Evolutionary conservation across 108 stramenopile genomes (phyloP).

Genomic region (Parmales sp.): DNA sequence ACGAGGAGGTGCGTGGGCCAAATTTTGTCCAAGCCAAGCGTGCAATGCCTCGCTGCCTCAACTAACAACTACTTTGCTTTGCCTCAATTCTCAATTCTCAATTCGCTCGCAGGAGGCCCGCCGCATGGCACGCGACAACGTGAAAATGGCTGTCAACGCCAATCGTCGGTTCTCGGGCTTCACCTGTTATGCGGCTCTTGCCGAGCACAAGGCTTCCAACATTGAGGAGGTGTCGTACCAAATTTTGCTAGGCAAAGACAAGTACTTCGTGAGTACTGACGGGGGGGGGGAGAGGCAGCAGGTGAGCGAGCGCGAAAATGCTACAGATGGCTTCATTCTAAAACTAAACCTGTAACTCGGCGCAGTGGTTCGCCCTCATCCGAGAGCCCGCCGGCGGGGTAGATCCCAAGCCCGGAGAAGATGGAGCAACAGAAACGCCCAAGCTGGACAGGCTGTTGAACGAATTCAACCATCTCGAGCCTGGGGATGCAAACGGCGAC

Average conservation of each 20-base stretch:
- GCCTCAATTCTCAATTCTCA: background rate
- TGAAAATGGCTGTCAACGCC: slow-evolving; percentile 57
- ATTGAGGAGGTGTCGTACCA: slow-evolving; percentile 86
- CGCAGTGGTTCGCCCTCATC: slow-evolving; percentile 90
- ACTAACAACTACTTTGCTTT: too few species aligned
- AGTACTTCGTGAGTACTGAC: slow-evolving; percentile 93
- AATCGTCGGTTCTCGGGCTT: slow-evolving; percentile 74
- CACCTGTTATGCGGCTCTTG: slow-evolving; percentile 79
- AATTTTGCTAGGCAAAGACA: slow-evolving; percentile 73
- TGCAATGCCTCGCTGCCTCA: too few species aligned
- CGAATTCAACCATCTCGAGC: slow-evolving; percentile 56
- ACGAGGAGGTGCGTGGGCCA: slow-evolving; percentile 71
- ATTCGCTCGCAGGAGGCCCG: background rate
- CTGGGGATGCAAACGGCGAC: slow-evolving; percentile 69
- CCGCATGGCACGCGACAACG: slow-evolving; percentile 35
- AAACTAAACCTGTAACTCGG: too few species aligned
- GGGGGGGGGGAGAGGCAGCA: slow-evolving; percentile 94
- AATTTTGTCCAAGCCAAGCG: too few species aligned
- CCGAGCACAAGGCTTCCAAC: slow-evolving; percentile 66
- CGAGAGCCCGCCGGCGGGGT: slow-evolving; percentile 77
- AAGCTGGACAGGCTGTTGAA: slow-evolving; percentile 66
- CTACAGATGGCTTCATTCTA: too few species aligned
- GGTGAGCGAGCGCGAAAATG: too few species aligned
- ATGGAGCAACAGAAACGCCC: slow-evolving; percentile 69
- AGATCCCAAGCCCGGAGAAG: slow-evolving; percentile 36